phyloP scores from a whole-genome alignment of 2,329 filamentous ascomycete genomes.

The Ambrosiella beaveri region DNA sequence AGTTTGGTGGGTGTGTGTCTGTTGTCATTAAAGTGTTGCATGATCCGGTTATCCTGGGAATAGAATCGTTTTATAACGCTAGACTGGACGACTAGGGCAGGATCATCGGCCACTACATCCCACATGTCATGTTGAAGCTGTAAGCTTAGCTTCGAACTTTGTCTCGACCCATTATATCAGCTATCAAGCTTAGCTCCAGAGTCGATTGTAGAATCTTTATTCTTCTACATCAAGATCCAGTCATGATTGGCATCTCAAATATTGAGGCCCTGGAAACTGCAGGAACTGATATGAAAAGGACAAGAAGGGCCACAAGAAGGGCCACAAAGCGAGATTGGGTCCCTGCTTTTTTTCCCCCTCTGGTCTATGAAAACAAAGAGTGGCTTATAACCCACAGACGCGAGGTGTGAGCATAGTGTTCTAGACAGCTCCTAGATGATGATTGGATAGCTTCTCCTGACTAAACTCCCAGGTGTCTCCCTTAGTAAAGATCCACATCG shows the following conservation, averaged over 20 bases:
- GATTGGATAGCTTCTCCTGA: conserved; percentile 5
- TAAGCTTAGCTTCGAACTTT: too few relatives aligned
- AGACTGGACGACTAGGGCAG: too few relatives aligned
- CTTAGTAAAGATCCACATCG: conserved; percentile 3
- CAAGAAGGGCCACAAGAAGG: not conserved
- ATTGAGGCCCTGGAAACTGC: not conserved
- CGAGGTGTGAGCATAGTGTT: not conserved
- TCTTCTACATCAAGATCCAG: not conserved
- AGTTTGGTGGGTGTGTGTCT: not conserved
- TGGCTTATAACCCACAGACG: not conserved
- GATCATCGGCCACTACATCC: too few relatives aligned
- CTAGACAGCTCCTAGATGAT: not conserved
- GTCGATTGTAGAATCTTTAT: not conserved
- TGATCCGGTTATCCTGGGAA: not conserved
- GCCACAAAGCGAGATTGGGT: conserved; percentile 13
- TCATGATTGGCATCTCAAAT: not conserved
- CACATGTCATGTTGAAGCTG: too few relatives aligned
- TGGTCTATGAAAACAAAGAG: not conserved
- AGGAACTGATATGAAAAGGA: conserved; percentile 10
- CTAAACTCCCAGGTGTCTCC: conserved; percentile 3
- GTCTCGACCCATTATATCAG: too few relatives aligned
- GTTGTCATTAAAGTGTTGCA: not conserved
- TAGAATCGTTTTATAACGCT: not conserved
- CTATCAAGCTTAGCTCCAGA: too few relatives aligned
- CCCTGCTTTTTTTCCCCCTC: not conserved